Evolutionary conservation across 2,329 filamentous ascomycete species (phyloP).

Genomic region (Fusarium sulawesiense): DNA sequence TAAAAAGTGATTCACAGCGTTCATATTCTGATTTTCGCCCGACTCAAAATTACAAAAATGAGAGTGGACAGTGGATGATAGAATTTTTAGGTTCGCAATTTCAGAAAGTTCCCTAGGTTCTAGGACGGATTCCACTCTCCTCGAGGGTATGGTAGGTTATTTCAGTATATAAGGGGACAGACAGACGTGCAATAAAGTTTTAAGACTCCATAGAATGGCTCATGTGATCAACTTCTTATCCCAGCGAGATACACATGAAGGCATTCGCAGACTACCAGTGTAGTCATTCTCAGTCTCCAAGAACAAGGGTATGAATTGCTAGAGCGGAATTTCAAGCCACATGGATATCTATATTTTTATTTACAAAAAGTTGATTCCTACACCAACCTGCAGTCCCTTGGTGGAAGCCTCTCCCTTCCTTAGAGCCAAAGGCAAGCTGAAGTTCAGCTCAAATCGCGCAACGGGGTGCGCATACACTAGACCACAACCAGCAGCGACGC

Average conservation of each 20-base stretch:
- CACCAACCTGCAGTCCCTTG: slow-evolving; percentile 94
- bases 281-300: not conserved
- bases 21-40: too few species aligned
- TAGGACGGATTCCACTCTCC: too few species aligned
- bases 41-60: too few species aligned
- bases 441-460: slow-evolving; percentile 95
- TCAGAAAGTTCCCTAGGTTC: too few species aligned
- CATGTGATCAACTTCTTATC: not conserved
- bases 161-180: not conserved
- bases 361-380: slow-evolving; percentile 95
- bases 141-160: too few species aligned
- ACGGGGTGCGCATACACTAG: slow-evolving; percentile 95
- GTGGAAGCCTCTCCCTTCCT: slow-evolving; percentile 86
- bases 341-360: slow-evolving; percentile 36
- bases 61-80: too few species aligned
- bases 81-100: too few species aligned
- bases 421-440: slow-evolving; percentile 85
- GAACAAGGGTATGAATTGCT: slow-evolving; percentile 12
- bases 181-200: not conserved
- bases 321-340: slow-evolving; percentile 29
- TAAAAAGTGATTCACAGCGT: not conserved
- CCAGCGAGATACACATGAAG: not conserved
- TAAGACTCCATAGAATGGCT: rapidly evolving
- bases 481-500: slow-evolving; percentile 86
- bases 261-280: not conserved